These are phyloP conservation scores for Tillandsia leiboldiana DNA, from an alignment of 176 grass and related monocot genomes.

Conservation along the genomic window DNA sequence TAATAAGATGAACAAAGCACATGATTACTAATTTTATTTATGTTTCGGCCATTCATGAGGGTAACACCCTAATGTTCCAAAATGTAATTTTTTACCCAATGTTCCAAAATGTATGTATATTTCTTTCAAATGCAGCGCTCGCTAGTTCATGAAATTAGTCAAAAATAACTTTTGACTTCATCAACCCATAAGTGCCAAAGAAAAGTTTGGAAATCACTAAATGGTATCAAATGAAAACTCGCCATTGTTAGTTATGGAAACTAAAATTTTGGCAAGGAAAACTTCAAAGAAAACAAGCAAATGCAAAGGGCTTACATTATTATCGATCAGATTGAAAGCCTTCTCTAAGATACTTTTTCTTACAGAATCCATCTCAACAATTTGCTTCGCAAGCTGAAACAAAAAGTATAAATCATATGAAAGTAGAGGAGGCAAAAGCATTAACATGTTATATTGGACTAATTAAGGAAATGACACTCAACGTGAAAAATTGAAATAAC, in stretches of 20 bases:
- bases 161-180: no score
- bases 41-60: no score
- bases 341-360: slow-evolving; percentile 78
- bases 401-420: slow-evolving; percentile 21
- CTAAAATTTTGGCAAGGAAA: no score
- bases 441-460: background rate
- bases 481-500: background rate
- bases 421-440: background rate
- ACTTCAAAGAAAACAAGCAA: background rate
- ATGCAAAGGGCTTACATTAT: slow-evolving; percentile 41
- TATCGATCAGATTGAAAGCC: slow-evolving; percentile 86
- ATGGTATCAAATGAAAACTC: background rate
- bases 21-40: no score
- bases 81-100: no score
- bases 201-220: no score
- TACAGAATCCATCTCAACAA: slow-evolving; percentile 57
- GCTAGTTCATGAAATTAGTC: no score
- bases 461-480: background rate
- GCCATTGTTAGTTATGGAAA: background rate
- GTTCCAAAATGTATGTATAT: no score
- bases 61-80: no score
- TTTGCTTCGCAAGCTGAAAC: slow-evolving; percentile 75
- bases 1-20: no score
- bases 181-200: no score
- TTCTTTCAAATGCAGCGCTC: no score